These are phyloP conservation scores for Pseudogymnoascus verrucosus DNA, from an alignment of 2,329 filamentous ascomycete genomes.

Conservation along the genomic window DNA sequence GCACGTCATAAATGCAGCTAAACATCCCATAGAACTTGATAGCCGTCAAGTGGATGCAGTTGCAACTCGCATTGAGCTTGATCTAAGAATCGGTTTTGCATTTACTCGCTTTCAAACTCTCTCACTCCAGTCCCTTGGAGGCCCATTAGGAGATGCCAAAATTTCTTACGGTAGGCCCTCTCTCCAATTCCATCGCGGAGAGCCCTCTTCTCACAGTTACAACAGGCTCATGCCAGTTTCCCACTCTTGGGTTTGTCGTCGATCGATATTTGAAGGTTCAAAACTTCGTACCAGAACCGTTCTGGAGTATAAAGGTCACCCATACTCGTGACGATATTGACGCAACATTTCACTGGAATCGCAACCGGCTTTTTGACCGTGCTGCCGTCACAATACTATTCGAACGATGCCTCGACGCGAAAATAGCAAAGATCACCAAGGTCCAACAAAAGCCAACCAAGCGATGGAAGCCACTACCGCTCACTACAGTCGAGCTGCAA, in stretches of 20 bases:
- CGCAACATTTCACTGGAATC: constrained; percentile 76
- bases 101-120: constrained; percentile 86
- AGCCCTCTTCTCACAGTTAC: constrained; percentile 11
- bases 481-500: constrained; percentile 93
- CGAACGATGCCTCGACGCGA: constrained; percentile 73
- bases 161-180: constrained; percentile 15
- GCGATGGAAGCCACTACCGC: constrained; percentile 86
- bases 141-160: constrained; percentile 53
- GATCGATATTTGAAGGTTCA: constrained; percentile 90
- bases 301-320: constrained; percentile 85
- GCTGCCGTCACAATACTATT: constrained; percentile 73
- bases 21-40: constrained; percentile 68
- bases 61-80: constrained; percentile 79
- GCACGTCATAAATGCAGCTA: constrained; percentile 79
- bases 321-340: constrained; percentile 70
- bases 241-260: constrained; percentile 92
- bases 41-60: constrained; percentile 84
- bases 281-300: constrained; percentile 85
- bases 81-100: constrained; percentile 83
- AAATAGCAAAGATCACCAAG: constrained; percentile 70
- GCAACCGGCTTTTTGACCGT: constrained; percentile 80
- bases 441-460: constrained; percentile 86
- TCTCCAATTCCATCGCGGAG: not conserved
- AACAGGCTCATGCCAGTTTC: constrained; percentile 84
- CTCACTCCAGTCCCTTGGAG: constrained; percentile 65